Evolutionary conservation across 2,329 filamentous ascomycete species (phyloP).

Genomic region (Aureobasidium mangrovei): DNA sequence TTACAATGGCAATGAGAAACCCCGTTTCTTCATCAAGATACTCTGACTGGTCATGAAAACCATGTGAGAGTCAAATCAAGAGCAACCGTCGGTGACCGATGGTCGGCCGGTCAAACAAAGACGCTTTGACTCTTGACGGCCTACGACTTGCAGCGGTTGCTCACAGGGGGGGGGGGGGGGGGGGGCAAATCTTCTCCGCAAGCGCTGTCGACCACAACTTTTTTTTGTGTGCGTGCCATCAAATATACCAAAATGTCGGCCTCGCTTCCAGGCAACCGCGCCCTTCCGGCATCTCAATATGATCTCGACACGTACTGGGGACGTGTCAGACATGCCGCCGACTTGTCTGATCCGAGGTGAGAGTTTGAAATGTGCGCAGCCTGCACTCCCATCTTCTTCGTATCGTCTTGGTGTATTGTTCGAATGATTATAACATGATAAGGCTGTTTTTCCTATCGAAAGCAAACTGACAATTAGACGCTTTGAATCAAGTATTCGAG

Average conservation of each 20-base stretch:
- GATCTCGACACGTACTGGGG: slow-evolving; percentile 93
- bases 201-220: slow-evolving; percentile 2
- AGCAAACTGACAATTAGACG: not conserved
- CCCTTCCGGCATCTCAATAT: slow-evolving; percentile 85
- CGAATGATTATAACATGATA: not conserved
- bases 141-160: slow-evolving; percentile 6
- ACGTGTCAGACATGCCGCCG: slow-evolving; percentile 78
- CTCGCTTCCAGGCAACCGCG: slow-evolving; percentile 58
- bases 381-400: not conserved
- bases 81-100: not conserved
- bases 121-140: slow-evolving; percentile 4
- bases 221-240: slow-evolving; percentile 4
- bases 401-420: not conserved
- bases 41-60: too few species aligned
- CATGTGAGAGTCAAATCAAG: too few species aligned
- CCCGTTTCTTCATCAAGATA: too few species aligned
- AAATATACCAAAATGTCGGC: slow-evolving; percentile 43
- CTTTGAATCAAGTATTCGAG: not conserved
- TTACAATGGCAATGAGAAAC: too few species aligned
- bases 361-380: slow-evolving; percentile 25
- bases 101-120: slow-evolving; percentile 3
- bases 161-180: not conserved
- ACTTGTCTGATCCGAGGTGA: slow-evolving; percentile 93
- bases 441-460: too few species aligned
- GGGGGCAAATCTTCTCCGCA: not conserved